Percentiles rank a stretch among this genome's conserved stretches.
phyloP scores from a whole-genome alignment of 139 green algal genomes.

The Bryopsis sp. region DNA sequence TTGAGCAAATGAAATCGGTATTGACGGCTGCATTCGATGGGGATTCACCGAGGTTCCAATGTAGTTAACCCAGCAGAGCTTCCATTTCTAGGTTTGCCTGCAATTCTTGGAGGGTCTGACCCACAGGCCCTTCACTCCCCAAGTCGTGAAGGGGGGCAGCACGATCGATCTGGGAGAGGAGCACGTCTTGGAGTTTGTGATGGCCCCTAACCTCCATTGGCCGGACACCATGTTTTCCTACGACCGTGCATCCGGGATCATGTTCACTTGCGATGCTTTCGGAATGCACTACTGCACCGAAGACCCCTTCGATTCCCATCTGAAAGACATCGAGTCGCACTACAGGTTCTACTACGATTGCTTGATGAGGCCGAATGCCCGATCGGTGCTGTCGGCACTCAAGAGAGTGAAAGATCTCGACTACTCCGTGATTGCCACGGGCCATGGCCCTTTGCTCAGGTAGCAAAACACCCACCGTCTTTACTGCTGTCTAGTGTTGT shows the following conservation, averaged over 20 bases:
- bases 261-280: constrained; percentile 98
- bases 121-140: constrained; percentile 22
- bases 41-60: no score
- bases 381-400: constrained; percentile 80
- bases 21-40: no score
- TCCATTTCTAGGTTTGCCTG: constrained; percentile 12
- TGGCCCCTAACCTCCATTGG: constrained; percentile 97
- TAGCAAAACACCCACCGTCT: constrained; percentile 21
- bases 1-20: no score
- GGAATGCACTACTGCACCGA: constrained; percentile 89
- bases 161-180: constrained; percentile 75
- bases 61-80: no score
- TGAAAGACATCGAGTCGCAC: constrained; percentile 36
- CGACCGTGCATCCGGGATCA: constrained; percentile 72
- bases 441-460: constrained; percentile 76
- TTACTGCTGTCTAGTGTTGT: constrained; percentile 32
- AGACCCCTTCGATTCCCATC: constrained; percentile 22
- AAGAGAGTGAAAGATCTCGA: constrained; percentile 67
- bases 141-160: constrained; percentile 79
- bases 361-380: constrained; percentile 93
- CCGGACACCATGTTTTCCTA: constrained; percentile 90
- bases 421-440: constrained; percentile 74
- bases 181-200: constrained; percentile 91
- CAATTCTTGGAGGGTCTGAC: constrained; percentile 40
- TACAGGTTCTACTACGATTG: constrained; percentile 97